Base-by-base conservation (phyloP, 805 yeast species). In the Wickerhamiella kurtzmanii region DNA sequence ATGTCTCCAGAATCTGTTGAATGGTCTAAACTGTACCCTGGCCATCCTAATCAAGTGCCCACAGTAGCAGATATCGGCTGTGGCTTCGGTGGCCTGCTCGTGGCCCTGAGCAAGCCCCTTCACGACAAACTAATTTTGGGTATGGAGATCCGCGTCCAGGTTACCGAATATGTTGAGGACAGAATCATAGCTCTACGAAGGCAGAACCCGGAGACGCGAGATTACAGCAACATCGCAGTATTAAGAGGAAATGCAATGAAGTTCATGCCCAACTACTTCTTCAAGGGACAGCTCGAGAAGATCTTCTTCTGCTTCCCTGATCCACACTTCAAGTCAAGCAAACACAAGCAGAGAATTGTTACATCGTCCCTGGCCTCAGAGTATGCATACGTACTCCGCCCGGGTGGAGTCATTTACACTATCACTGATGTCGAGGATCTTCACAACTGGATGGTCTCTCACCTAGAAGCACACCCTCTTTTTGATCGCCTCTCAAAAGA, bases 241-340 rank as follows among this genome's bases (percentile, higher is more conserved):
- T 67, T 92, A 45, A 74, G 98, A 62, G 97, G 94, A 17, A 92
- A 92, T 61, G 92, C 97, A 35, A 92, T 92, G 98, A 92, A 92
- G 65, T 92, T 92, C 60, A 67, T 87, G 52, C 97, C 98, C 19
- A 92, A 92, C 63, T 92, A 92, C 64, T 92, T 92, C 67, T 69
- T 72, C 48, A 81, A 81, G 63, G 78, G 79, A 4, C 96, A 87
- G 62, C 68, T 88, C 44, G 76, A 80, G 32, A 92, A 89, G 70
- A 84, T 92, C 75, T 92, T 92, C 68, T 92, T 92, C 69, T 92
- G 98, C 64, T 92, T 92, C 74, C 98, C 98, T n/a, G 98, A 92
- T 65, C 98, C 98, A 5, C 98, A 92, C 64, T 92, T 92, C 72
- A 92, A 92, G 63, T 94, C 86, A 65, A 74, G 97, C 60, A 92